phyloP scores from a whole-genome alignment of 2,329 filamentous ascomycete genomes.

The Phaeomoniella chlamydospora region DNA sequence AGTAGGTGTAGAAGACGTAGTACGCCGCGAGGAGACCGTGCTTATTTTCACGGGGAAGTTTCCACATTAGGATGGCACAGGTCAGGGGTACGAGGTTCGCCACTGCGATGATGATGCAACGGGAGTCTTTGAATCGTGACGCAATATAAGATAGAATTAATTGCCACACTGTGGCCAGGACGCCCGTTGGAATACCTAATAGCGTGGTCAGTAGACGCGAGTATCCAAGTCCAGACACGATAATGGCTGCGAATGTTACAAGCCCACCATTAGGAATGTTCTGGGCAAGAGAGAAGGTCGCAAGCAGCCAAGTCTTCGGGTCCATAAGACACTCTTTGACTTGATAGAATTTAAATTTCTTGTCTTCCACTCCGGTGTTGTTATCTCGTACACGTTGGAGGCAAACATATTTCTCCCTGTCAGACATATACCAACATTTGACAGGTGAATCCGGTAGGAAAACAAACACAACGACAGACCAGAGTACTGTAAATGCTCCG shows the following conservation, averaged over 20 bases:
- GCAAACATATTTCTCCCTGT: slow-evolving; percentile 17
- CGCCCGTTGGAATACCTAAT: slow-evolving; percentile 15
- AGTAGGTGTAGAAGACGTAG: slow-evolving; percentile 19
- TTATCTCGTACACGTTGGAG: slow-evolving; percentile 12
- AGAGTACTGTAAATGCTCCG: slow-evolving; percentile 15
- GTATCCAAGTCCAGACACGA: slow-evolving; percentile 26
- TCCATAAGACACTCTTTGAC: slow-evolving; percentile 44
- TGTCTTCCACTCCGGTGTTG: slow-evolving; percentile 9
- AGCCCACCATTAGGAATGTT: slow-evolving; percentile 18
- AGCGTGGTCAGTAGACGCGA: slow-evolving; percentile 19
- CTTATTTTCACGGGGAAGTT: slow-evolving; percentile 14
- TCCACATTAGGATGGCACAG: slow-evolving; percentile 14
- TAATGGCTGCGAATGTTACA: slow-evolving; percentile 15
- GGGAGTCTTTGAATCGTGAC: slow-evolving; percentile 9
- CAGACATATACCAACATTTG: slow-evolving; percentile 13
- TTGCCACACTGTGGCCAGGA: slow-evolving; percentile 17
- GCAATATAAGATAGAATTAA: slow-evolving; percentile 22
- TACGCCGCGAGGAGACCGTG: slow-evolving; percentile 17
- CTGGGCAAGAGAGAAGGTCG: slow-evolving; percentile 7
- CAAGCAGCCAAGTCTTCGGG: slow-evolving; percentile 41
- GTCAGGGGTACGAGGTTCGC: slow-evolving; percentile 8
- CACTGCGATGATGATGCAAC: slow-evolving; percentile 6
- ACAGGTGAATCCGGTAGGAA: slow-evolving; percentile 21
- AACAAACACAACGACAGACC: slow-evolving; percentile 14
- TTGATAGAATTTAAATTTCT: slow-evolving; percentile 36